Evolutionary conservation across 1,284 basidiomycete species (phyloP).

Genomic region (Jaminaea rosea): DNA sequence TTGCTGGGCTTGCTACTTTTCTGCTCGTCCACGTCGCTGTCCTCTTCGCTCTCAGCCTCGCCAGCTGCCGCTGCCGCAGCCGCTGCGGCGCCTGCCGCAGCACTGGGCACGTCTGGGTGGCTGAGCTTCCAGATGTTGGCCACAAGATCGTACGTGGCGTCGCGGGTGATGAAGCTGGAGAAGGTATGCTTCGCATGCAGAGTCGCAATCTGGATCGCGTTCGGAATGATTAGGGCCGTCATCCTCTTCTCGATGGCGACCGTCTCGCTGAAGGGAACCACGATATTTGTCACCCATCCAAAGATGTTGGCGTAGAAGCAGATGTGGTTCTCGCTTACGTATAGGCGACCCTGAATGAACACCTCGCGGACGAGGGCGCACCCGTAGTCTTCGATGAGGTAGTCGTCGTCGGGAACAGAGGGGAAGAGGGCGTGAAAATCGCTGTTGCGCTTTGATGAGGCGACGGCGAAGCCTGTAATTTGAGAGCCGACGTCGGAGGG

Average conservation of each 20-base stretch:
- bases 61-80: neutral
- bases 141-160: constrained; percentile 92
- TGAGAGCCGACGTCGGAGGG: constrained; percentile 27
- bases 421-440: constrained; percentile 92
- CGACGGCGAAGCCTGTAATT: constrained; percentile 76
- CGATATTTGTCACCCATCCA: constrained; percentile 92
- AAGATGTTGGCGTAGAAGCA: constrained; percentile 99
- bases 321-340: constrained; percentile 95
- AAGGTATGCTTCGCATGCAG: constrained; percentile 71
- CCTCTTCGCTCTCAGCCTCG: constrained; percentile 29
- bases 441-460: constrained; percentile 83
- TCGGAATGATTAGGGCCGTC: constrained; percentile 97
- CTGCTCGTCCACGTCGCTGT: constrained; percentile 18
- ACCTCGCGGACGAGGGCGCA: constrained; percentile 94
- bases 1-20: constrained; percentile 18
- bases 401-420: constrained; percentile 81
- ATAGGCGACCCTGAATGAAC: constrained; percentile 85
- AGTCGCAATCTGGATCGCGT: constrained; percentile 85
- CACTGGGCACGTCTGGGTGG: constrained; percentile 62
- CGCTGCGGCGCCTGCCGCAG: constrained; percentile 35
- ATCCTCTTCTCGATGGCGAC: constrained; percentile 87
- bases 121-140: constrained; percentile 90
- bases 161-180: constrained; percentile 88
- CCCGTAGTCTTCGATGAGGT: constrained; percentile 98
- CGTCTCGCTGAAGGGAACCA: constrained; percentile 84